phyloP scores from a whole-genome alignment of 2,329 filamentous ascomycete genomes.

The Monosporascus sp. region DNA sequence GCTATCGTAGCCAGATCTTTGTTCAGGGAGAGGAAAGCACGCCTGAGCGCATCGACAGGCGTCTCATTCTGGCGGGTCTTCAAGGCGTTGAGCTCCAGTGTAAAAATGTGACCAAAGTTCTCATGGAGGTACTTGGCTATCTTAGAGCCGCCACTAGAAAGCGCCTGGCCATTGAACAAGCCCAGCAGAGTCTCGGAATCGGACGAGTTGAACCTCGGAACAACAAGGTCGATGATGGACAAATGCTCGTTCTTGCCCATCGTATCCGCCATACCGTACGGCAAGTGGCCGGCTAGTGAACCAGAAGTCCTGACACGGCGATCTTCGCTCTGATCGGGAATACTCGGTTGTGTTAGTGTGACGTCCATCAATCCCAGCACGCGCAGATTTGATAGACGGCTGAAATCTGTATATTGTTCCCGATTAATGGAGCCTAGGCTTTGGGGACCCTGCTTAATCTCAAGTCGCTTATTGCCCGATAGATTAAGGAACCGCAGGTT shows the following conservation, averaged over 20 bases:
- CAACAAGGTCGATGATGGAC: conserved; percentile 91
- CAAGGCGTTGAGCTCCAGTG: conserved; percentile 71
- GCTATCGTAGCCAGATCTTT: conserved; percentile 88
- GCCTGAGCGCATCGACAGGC: conserved; percentile 74
- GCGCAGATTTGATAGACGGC: conserved; percentile 72
- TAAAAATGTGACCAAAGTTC: conserved; percentile 84
- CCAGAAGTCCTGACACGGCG: conserved; percentile 93
- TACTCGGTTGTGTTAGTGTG: conserved; percentile 85
- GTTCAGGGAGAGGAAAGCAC: conserved; percentile 84
- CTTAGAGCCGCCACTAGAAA: conserved; percentile 85
- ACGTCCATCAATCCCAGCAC: conserved; percentile 97
- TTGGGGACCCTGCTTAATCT: conserved; percentile 70
- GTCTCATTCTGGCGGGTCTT: conserved; percentile 65
- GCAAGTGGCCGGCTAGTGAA: conserved; percentile 83
- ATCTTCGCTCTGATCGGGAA: conserved; percentile 93
- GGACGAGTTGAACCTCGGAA: conserved; percentile 83
- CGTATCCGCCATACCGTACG: conserved; percentile 97
- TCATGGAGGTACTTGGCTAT: conserved; percentile 96
- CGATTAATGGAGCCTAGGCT: conserved; percentile 49
- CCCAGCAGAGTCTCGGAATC: conserved; percentile 87
- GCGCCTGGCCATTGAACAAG: conserved; percentile 92
- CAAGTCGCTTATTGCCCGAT: conserved; percentile 91
- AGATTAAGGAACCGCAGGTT: conserved; percentile 93
- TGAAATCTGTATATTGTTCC: conserved; percentile 84
- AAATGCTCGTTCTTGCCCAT: conserved; percentile 90